Percentiles rank a stretch among this genome's conserved stretches.
Conservation (phyloP, 108 stramenopile species). For the Cyclotella kingstonii region DNA sequence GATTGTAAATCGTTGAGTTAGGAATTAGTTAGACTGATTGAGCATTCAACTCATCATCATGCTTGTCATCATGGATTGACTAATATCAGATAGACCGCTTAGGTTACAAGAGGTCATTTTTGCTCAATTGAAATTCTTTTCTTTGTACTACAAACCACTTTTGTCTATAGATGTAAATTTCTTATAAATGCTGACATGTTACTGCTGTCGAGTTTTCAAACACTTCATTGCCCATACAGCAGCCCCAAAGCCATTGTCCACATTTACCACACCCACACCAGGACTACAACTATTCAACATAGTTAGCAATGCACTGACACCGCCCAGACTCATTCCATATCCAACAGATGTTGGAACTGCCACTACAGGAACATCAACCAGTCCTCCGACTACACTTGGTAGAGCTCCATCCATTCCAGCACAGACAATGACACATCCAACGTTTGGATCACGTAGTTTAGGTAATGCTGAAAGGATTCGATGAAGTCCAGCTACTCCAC, state of each 20-base stretch:
- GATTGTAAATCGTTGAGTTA: too few species aligned
- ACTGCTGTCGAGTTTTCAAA: conserved; percentile 19
- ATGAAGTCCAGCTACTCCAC: conserved; percentile 95
- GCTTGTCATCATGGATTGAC: too few species aligned
- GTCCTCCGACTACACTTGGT: conserved; percentile 93
- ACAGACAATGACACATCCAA: conserved; percentile 86
- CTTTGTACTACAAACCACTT: too few species aligned
- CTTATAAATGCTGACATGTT: neutral
- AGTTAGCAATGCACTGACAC: conserved; percentile 88
- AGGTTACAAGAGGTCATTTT: too few species aligned
- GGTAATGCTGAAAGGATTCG: conserved; percentile 81
- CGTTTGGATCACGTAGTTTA: conserved; percentile 60
- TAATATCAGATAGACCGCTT: too few species aligned
- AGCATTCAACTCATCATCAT: too few species aligned
- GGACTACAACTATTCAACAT: conserved; percentile 97
- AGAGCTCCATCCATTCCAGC: conserved; percentile 96
- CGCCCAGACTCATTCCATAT: conserved; percentile 91
- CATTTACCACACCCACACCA: conserved; percentile 93
- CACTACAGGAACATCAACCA: conserved; percentile 90
- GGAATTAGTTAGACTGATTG: too few species aligned
- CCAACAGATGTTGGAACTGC: conserved; percentile 94
- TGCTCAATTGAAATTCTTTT: too few species aligned
- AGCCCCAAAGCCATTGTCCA: conserved; percentile 97
- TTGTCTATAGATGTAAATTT: too few species aligned
- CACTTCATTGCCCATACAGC: conserved; percentile 92